These are phyloP conservation scores for Hypocrella siamensis DNA, from an alignment of 2,329 filamentous ascomycete species.

Conservation along the genomic window DNA sequence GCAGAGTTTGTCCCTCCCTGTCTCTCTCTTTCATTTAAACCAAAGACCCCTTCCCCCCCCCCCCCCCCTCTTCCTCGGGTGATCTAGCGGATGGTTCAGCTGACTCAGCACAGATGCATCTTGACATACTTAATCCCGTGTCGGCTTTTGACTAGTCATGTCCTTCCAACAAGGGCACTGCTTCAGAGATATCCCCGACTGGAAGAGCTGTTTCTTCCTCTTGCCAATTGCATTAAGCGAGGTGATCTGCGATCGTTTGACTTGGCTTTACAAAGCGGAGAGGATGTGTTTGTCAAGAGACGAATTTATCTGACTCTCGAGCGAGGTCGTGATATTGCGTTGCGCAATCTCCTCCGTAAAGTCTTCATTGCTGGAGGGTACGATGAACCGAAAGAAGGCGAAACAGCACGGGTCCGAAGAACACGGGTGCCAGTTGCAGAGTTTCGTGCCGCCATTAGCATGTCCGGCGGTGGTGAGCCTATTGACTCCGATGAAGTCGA, in stretches of 20 bases:
- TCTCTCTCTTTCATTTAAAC: too few relatives aligned
- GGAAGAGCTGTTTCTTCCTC: conserved; percentile 60
- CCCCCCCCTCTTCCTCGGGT: too few relatives aligned
- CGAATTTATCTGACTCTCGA: conserved; percentile 93
- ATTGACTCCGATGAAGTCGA: conserved; percentile 89
- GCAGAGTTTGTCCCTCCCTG: conserved; percentile 47
- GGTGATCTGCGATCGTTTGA: conserved; percentile 80
- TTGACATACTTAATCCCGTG: conserved; percentile 91
- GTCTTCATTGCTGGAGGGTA: conserved; percentile 78
- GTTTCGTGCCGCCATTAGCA: conserved; percentile 69
- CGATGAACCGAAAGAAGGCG: conserved; percentile 58
- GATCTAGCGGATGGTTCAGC: too few relatives aligned
- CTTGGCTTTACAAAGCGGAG: conserved; percentile 59
- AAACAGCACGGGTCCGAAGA: conserved; percentile 44
- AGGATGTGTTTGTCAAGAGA: conserved; percentile 84
- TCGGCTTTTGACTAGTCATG: conserved; percentile 75
- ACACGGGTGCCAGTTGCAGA: conserved; percentile 72
- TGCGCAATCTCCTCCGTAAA: conserved; percentile 83
- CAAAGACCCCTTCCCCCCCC: too few relatives aligned
- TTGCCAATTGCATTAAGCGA: conserved; percentile 63
- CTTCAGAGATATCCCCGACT: conserved; percentile 63
- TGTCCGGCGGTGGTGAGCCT: conserved; percentile 48
- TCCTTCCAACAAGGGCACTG: conserved; percentile 57
- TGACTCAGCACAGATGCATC: conserved; percentile 49
- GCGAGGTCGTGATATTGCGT: conserved; percentile 74